These are phyloP conservation scores for Albizia julibrissin DNA, from an alignment of 306 rosid species.

Conservation along the genomic window DNA sequence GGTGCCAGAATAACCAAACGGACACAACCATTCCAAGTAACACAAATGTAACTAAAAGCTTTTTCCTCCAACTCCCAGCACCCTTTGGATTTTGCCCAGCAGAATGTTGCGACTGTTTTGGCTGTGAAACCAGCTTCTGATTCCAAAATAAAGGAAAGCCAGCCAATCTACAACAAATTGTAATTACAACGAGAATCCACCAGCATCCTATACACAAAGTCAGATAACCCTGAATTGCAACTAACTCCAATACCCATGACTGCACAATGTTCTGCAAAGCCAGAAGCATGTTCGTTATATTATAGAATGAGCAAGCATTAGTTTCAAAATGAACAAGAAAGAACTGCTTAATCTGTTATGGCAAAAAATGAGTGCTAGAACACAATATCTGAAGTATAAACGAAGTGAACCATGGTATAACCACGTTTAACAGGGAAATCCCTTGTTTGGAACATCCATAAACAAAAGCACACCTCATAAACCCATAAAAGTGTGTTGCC, in stretches of 20 bases:
- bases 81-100: constrained; percentile 48
- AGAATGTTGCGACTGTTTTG: constrained; percentile 44
- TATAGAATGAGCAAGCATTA: not conserved
- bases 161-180: constrained; percentile 48
- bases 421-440: constrained; percentile 18
- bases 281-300: constrained; percentile 35
- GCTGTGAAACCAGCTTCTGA: constrained; percentile 45
- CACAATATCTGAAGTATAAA: not conserved
- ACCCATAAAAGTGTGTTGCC: constrained; percentile 2
- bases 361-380: not conserved
- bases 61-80: constrained; percentile 81
- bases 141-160: constrained; percentile 45
- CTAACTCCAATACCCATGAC: constrained; percentile 34
- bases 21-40: constrained; percentile 55
- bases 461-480: constrained; percentile 24
- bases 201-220: constrained; percentile 47
- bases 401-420: constrained; percentile 2
- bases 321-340: constrained; percentile 33
- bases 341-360: constrained; percentile 11
- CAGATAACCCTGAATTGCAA: constrained; percentile 35
- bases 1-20: constrained; percentile 67
- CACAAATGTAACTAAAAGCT: constrained; percentile 51
- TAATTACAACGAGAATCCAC: constrained; percentile 59
- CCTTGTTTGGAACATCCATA: constrained; percentile 2
- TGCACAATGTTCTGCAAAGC: constrained; percentile 44